Evolutionary conservation across 768 basidiomycete species (phyloP).

Genomic region (Agaricus sinodeliciosus): DNA sequence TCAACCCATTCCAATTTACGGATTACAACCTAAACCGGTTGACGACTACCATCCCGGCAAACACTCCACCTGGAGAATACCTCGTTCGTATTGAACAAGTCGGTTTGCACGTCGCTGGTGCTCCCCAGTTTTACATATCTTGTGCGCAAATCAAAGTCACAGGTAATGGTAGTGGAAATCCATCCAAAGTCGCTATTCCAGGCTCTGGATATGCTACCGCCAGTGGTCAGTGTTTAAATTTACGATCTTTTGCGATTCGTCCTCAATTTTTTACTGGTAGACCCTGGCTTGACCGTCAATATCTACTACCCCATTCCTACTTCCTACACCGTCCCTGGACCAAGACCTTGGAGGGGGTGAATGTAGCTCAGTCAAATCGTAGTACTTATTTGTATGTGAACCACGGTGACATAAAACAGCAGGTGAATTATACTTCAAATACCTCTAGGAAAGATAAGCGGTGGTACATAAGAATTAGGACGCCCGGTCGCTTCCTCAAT

Average conservation of each 20-base stretch:
- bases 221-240: constrained; percentile 18
- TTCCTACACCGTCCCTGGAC: constrained; percentile 20
- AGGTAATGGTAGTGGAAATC: constrained; percentile 36
- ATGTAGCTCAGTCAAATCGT: not conserved
- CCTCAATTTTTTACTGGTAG: constrained; percentile 6
- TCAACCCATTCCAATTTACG: constrained; percentile 31
- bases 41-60: constrained; percentile 32
- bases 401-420: no score
- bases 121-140: constrained; percentile 42
- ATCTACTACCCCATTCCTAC: constrained; percentile 23
- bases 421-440: no score
- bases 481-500: no score
- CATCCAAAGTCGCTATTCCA: constrained; percentile 38
- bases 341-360: constrained; percentile 14
- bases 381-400: not conserved
- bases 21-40: constrained; percentile 25
- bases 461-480: no score
- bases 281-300: constrained; percentile 22
- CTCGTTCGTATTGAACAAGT: constrained; percentile 41
- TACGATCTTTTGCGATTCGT: not conserved
- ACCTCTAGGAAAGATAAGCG: no score
- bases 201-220: constrained; percentile 35
- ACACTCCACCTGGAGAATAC: constrained; percentile 39
- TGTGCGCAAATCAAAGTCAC: constrained; percentile 42
- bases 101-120: constrained; percentile 37